Evolutionary conservation across 192 early-diverging fungal genomes (phyloP).

Genomic region (Anaeromyces robustus): DNA sequence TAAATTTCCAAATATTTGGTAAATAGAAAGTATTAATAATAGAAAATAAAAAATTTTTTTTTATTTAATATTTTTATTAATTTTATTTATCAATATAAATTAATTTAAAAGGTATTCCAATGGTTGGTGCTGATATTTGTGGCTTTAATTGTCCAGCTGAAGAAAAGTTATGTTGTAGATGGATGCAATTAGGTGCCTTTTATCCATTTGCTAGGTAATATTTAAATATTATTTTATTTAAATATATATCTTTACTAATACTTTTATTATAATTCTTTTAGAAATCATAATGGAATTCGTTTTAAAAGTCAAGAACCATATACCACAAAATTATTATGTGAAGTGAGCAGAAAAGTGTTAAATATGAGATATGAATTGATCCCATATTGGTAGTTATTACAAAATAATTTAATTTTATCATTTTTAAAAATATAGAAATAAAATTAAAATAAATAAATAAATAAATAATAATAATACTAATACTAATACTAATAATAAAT

Average conservation of each 20-base stretch:
- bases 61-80: too few relatives aligned
- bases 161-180: constrained; percentile 47
- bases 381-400: constrained; percentile 20
- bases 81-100: too few relatives aligned
- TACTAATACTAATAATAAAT: too few relatives aligned
- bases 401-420: too few relatives aligned
- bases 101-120: constrained; percentile 20
- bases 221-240: too few relatives aligned
- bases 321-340: constrained; percentile 32
- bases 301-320: constrained; percentile 36
- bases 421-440: too few relatives aligned
- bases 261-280: constrained; percentile 1
- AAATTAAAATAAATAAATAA: too few relatives aligned
- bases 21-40: not conserved
- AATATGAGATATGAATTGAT: constrained; percentile 36
- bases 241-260: too few relatives aligned
- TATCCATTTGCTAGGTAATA: constrained; percentile 24
- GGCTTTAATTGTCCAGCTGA: constrained; percentile 42
- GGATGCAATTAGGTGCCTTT: constrained; percentile 44
- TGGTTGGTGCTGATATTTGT: constrained; percentile 54
- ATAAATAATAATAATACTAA: too few relatives aligned
- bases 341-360: constrained; percentile 29
- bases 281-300: constrained; percentile 43
- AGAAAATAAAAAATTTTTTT: too few relatives aligned
- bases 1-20: constrained; percentile 55